A percentile compares a stretch with the other conserved stretches of the same genome.
Evolutionary conservation across 1,284 basidiomycete species (phyloP).

Genomic region (Serendipita sp.): DNA sequence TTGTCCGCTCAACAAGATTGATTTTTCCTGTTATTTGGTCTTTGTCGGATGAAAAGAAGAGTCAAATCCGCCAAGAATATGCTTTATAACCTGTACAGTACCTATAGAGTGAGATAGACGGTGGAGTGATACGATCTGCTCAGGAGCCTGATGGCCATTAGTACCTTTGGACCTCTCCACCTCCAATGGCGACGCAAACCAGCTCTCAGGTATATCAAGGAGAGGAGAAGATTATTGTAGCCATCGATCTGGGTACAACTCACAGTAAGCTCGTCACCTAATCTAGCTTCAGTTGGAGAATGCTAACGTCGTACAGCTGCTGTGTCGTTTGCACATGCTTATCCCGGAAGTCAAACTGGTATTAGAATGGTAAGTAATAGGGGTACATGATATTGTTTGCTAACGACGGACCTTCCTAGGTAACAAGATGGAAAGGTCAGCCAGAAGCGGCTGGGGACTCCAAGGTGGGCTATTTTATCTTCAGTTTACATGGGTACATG

Average conservation of each 20-base stretch:
- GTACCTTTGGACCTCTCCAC: too few relatives aligned
- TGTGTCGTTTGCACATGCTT: background rate
- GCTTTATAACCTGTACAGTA: too few relatives aligned
- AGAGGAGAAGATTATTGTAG: background rate
- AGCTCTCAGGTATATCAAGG: background rate
- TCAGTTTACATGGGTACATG: background rate
- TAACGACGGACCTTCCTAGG: background rate
- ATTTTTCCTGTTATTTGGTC: too few relatives aligned
- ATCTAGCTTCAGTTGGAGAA: background rate
- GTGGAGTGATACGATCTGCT: too few relatives aligned
- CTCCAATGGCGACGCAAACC: too few relatives aligned
- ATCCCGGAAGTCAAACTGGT: background rate
- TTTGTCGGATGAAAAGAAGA: too few relatives aligned
- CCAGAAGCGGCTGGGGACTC: background rate
- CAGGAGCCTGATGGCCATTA: too few relatives aligned
- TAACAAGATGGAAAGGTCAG: slow-evolving; percentile 5
- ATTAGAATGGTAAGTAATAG: background rate
- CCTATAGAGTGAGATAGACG: too few relatives aligned
- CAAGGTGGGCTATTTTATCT: background rate
- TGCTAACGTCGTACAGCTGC: background rate
- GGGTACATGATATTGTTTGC: background rate
- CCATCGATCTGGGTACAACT: background rate
- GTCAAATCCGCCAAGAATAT: too few relatives aligned
- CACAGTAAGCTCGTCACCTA: background rate
- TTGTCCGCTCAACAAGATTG: too few relatives aligned